phyloP scores from a whole-genome alignment of 129 eudicot species.

The Erigeron canadensis region DNA sequence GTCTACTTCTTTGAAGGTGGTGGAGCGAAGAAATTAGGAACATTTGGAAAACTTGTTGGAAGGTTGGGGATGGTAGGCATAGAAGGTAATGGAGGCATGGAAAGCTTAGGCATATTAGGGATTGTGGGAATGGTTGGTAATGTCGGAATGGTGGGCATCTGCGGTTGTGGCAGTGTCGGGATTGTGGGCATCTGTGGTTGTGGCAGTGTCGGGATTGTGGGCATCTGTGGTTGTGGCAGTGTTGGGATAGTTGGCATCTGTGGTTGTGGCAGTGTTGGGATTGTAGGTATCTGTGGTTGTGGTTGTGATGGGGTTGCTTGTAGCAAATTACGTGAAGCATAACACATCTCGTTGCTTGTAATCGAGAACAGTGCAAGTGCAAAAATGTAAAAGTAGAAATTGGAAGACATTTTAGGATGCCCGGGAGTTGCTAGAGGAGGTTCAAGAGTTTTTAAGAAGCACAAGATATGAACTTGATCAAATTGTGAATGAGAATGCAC shows the following conservation, averaged over 20 bases:
- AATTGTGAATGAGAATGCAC: slow-evolving; percentile 8
- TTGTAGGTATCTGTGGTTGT: slow-evolving; percentile 29
- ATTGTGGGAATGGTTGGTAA: too few relatives aligned
- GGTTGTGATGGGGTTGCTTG: slow-evolving; percentile 25
- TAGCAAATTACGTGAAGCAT: slow-evolving; percentile 25
- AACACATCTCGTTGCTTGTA: slow-evolving; percentile 24
- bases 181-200: slow-evolving; percentile 31
- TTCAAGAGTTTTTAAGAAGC: background rate
- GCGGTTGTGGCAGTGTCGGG: slow-evolving; percentile 13
- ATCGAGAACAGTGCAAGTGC: background rate
- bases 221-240: slow-evolving; percentile 35
- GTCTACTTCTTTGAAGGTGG: slow-evolving; percentile 37
- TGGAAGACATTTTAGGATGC: background rate
- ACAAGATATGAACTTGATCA: background rate
- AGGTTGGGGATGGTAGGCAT: slow-evolving; percentile 38
- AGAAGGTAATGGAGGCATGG: slow-evolving; percentile 36
- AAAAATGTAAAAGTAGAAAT: background rate
- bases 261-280: background rate
- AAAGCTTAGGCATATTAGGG: slow-evolving; percentile 26
- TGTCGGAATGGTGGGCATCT: too few relatives aligned
- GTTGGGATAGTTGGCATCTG: slow-evolving; percentile 23
- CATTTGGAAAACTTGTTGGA: slow-evolving; percentile 29
- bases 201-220: slow-evolving; percentile 27
- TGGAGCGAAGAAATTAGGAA: slow-evolving; percentile 36
- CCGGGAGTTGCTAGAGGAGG: background rate